These are phyloP conservation scores for Podila verticillata DNA, from an alignment of 192 early-diverging fungal species.

Conservation along the genomic window DNA sequence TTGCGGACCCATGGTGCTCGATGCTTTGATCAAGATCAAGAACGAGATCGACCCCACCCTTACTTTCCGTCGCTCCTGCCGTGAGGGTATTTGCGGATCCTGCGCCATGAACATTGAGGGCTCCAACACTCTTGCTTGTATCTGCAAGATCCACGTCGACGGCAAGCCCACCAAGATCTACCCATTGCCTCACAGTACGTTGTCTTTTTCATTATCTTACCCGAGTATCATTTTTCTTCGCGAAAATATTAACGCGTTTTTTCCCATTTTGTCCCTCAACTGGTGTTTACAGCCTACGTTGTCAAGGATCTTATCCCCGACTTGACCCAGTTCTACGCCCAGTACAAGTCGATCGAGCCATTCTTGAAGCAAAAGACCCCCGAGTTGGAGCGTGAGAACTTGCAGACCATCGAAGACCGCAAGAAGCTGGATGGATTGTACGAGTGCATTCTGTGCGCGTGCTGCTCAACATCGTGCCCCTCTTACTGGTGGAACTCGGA, in stretches of 20 bases:
- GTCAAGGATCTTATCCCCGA: conserved; percentile 98
- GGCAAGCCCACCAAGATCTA: conserved; percentile 86
- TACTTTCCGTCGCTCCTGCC: conserved; percentile 95
- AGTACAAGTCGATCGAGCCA: conserved; percentile 97
- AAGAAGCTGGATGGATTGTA: conserved; percentile 96
- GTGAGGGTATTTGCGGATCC: conserved; percentile 70
- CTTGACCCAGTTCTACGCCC: conserved; percentile 96
- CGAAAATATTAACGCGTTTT: too few species aligned
- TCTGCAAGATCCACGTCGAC: conserved; percentile 84
- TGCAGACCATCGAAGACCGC: conserved; percentile 93
- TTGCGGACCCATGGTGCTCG: conserved; percentile 96
- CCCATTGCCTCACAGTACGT: conserved; percentile 92
- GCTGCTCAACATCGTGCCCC: too few species aligned
- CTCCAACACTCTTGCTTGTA: conserved; percentile 93
- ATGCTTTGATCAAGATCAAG: conserved; percentile 97
- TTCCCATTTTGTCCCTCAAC: too few species aligned
- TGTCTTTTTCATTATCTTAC: not conserved
- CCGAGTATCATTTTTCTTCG: too few species aligned
- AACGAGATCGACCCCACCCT: conserved; percentile 95
- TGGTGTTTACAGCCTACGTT: conserved; percentile 74
- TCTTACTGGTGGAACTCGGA: too few species aligned
- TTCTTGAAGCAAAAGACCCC: conserved; percentile 91
- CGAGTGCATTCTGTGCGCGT: too few species aligned
- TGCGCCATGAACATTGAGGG: conserved; percentile 99
- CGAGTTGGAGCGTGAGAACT: conserved; percentile 81